Percentiles rank a stretch among this genome's conserved stretches.
These are phyloP conservation scores for Inga leiocalycina DNA, from an alignment of 306 rosid genomes.

Conservation along the genomic window DNA sequence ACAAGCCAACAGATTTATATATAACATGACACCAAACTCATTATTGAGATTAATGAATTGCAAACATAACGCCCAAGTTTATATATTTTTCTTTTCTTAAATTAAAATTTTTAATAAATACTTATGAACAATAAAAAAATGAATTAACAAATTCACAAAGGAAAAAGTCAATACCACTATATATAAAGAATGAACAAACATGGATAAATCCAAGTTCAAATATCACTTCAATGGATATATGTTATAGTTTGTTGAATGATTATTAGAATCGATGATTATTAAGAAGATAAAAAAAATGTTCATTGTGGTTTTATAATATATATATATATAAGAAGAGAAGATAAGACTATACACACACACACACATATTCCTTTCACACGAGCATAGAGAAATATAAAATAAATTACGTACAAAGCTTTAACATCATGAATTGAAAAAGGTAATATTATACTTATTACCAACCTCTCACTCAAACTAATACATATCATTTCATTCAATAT, in stretches of 20 bases:
- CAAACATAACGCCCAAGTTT: not conserved
- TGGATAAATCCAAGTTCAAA: not conserved
- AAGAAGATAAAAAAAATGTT: not conserved
- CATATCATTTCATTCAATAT: not conserved
- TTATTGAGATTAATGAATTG: not conserved
- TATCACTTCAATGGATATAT: slow-evolving; percentile 20
- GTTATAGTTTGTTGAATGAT: slow-evolving; percentile 13
- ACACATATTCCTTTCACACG: slow-evolving; percentile 33
- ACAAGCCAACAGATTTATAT: not conserved
- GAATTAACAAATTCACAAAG: not conserved
- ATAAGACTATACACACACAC: not conserved
- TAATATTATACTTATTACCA: slow-evolving; percentile 1
- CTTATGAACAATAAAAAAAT: not conserved
- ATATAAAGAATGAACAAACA: slow-evolving; percentile 8
- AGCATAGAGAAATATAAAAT: slow-evolving; percentile 20
- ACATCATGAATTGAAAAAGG: slow-evolving; percentile 3
- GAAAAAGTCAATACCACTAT: not conserved
- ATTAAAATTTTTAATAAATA: not conserved
- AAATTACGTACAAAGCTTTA: not conserved
- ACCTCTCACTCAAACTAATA: slow-evolving; percentile 20
- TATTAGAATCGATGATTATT: not conserved
- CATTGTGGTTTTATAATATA: not conserved
- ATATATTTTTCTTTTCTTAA: not conserved
- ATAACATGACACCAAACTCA: not conserved
- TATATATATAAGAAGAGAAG: not conserved